A percentile compares a stretch with the other conserved stretches of the same genome.
Conservation (phyloP, 176 grass and related monocot genomes). For the Leersia perrieri region DNA sequence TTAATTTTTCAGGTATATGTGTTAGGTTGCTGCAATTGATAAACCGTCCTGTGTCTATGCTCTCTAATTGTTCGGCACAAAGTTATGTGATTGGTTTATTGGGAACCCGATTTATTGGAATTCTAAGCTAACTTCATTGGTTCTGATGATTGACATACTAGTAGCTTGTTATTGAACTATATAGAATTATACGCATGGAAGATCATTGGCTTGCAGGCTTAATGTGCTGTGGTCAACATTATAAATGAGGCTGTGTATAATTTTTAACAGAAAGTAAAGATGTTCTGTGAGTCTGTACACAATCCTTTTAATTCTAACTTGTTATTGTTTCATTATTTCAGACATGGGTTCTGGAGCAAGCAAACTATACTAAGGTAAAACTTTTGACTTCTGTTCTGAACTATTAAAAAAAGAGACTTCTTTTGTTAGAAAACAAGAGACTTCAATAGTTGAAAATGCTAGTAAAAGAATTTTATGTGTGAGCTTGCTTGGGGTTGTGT, state of each 20-base stretch:
- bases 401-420: neutral
- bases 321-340: slow-evolving; percentile 46
- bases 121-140: neutral
- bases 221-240: neutral
- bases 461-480: neutral
- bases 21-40: neutral
- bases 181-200: neutral
- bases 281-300: neutral
- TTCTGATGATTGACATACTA: neutral
- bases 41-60: neutral
- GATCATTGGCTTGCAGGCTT: neutral
- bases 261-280: neutral
- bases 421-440: neutral
- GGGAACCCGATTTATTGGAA: too few relatives aligned
- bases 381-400: slow-evolving; percentile 7
- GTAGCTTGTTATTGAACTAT: neutral
- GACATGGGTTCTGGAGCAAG: slow-evolving; percentile 86
- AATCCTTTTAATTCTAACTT: slow-evolving; percentile 27
- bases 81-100: neutral
- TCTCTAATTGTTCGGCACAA: neutral
- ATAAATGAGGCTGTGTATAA: neutral
- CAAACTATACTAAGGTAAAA: slow-evolving; percentile 80
- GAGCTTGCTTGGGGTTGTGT: neutral
- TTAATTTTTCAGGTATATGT: slow-evolving; percentile 80
- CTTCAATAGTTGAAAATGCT: slow-evolving; percentile 4